Base-by-base conservation (phyloP, 331 rosid genomes). In the Pyrus hybrid region DNA sequence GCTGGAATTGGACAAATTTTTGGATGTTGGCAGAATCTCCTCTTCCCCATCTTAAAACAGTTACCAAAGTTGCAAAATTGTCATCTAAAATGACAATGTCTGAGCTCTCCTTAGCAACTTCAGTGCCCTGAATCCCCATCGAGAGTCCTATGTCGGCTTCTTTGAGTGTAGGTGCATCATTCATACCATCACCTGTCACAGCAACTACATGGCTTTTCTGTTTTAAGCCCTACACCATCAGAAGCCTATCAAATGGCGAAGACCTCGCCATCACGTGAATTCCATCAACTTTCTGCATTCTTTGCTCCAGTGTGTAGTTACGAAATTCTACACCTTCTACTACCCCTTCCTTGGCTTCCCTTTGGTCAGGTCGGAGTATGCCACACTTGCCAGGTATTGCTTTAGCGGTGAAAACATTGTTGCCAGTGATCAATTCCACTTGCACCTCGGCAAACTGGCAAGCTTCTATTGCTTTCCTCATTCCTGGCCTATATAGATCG, bases 101-200 rank as follows among this genome's bases (percentile, higher is more conserved):
- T 7, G 84, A 85, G 70, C 80, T 81, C 69, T 81, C 72, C 22
- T 70, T 74, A 3, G 71, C 80, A 22, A 80, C 79, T 57, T 80
- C 57, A 1, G 79, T 78, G 37, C 85, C 81, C 73, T 79, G 85
- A 41, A 75, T 78, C 25, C 86, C 80, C 83, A 85, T 81, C 0
- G 84, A 76, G 51, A 81, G 82, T 67, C 86, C 86, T 32, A 85
- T 79, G 63, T 85, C 73, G 1, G 76, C 84, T 73, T 85, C 80
- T 22, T 78, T 81, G 13, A 85, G 43, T 20, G 78, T 72, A 0
- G 73, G 77, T 0, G 80, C 88, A 68, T 85, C 88, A 35, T 79
- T 78, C 18, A 77, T 79, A 7, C 84, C 82, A 20, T 79, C 81
- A 2, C 82, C 84, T 0, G 74, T 85, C 25, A 81, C 82, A 26